Evolutionary conservation across 331 rosid genomes (phyloP).

Genomic region (Arachis monticola): DNA sequence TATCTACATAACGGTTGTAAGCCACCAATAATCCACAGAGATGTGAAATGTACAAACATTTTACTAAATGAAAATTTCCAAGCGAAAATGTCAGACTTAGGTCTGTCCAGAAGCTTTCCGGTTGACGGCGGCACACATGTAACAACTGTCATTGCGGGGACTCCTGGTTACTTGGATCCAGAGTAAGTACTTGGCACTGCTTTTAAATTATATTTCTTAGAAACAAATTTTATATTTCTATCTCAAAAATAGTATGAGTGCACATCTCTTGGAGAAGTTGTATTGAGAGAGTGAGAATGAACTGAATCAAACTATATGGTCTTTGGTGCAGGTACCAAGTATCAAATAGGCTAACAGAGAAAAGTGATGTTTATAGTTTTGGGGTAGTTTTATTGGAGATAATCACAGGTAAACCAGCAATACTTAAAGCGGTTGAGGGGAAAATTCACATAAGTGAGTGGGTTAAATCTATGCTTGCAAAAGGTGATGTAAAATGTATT

Average conservation of each 20-base stretch:
- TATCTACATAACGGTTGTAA: conserved; percentile 58
- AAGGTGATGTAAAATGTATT: conserved; percentile 44
- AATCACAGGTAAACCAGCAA: conserved; percentile 43
- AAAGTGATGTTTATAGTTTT: conserved; percentile 60
- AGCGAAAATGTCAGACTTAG: conserved; percentile 59
- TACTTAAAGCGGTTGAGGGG: conserved; percentile 24
- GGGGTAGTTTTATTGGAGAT: conserved; percentile 55
- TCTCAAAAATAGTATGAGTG: no score
- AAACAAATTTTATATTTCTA: no score
- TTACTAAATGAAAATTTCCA: conserved; percentile 54
- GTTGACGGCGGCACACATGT: conserved; percentile 40
- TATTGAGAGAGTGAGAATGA: no score
- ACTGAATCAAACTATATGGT: neutral
- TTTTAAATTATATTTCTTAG: no score
- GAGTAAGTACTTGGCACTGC: conserved; percentile 39
- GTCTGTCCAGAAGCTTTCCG: conserved; percentile 46
- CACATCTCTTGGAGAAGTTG: no score
- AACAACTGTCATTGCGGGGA: conserved; percentile 44
- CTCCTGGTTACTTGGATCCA: conserved; percentile 53
- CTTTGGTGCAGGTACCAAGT: conserved; percentile 37
- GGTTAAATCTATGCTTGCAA: conserved; percentile 44
- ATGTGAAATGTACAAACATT: conserved; percentile 64
- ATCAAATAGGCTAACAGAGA: conserved; percentile 49
- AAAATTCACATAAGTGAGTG: conserved; percentile 40
- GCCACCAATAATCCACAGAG: conserved; percentile 61